Conservation (phyloP, 345 rosid species). For the Salix arbutifolia region DNA sequence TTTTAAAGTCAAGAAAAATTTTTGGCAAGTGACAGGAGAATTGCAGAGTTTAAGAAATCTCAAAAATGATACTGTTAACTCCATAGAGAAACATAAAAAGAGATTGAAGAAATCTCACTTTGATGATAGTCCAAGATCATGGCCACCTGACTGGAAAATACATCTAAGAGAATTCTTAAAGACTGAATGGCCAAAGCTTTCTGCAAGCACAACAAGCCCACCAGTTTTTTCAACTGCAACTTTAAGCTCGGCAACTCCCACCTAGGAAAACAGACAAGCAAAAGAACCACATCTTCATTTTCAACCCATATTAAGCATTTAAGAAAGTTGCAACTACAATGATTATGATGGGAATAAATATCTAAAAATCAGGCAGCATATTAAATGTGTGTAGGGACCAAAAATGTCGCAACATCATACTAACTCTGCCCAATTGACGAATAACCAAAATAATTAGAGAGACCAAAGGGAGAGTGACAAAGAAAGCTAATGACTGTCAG, state of each 20-base stretch:
- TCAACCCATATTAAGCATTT: not conserved
- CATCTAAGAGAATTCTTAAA: constrained; percentile 80
- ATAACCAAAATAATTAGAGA: not conserved
- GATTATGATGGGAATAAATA: not conserved
- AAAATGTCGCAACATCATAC: not conserved
- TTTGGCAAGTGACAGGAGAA: not conserved
- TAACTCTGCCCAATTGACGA: not conserved
- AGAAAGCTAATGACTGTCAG: not conserved
- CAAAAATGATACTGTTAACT: not conserved
- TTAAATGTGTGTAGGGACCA: not conserved
- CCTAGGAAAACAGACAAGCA: constrained; percentile 33
- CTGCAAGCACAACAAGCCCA: constrained; percentile 95
- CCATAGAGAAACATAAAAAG: not conserved
- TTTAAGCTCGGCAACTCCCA: constrained; percentile 92
- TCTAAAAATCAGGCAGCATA: not conserved
- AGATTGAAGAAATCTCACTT: constrained; percentile 53
- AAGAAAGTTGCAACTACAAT: not conserved
- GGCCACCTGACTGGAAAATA: constrained; percentile 67
- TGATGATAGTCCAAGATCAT: constrained; percentile 81
- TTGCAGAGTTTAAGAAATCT: not conserved
- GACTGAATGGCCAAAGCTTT: constrained; percentile 95
- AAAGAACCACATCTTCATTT: constrained; percentile 5
- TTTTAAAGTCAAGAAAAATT: not conserved
- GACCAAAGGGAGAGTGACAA: not conserved
- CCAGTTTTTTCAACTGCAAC: constrained; percentile 92